Conservation (phyloP, 345 rosid genomes). For the Acer yangbiense region DNA sequence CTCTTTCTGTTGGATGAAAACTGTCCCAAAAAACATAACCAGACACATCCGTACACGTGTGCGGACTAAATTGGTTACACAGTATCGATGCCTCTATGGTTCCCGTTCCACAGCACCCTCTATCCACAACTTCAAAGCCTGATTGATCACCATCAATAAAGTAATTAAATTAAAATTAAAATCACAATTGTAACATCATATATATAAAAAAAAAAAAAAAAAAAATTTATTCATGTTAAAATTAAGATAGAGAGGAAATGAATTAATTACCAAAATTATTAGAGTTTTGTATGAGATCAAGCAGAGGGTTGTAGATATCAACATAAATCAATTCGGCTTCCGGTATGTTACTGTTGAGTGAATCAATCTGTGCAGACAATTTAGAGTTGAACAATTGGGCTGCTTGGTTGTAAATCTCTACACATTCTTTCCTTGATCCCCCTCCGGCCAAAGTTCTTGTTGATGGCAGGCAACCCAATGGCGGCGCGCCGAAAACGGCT, state of each 20-base stretch:
- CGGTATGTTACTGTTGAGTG: constrained; percentile 29
- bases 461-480: constrained; percentile 58
- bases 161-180: background rate
- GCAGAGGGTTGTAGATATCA: constrained; percentile 57
- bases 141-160: background rate
- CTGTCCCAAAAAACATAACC: constrained; percentile 34
- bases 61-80: constrained; percentile 18
- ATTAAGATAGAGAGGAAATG: background rate
- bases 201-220: background rate
- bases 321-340: constrained; percentile 39
- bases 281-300: constrained; percentile 52
- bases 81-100: background rate
- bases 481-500: constrained; percentile 45
- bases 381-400: constrained; percentile 48
- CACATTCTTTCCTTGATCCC: constrained; percentile 23
- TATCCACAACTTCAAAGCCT: constrained; percentile 24
- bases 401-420: constrained; percentile 35
- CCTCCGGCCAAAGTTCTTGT: constrained; percentile 43
- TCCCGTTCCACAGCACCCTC: constrained; percentile 32
- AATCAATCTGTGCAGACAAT: constrained; percentile 30
- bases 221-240: too few species aligned
- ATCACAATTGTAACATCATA: too few species aligned
- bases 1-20: constrained; percentile 33
- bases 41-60: constrained; percentile 17
- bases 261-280: constrained; percentile 46